Percentiles rank a stretch among this genome's conserved stretches.
phyloP scores from a whole-genome alignment of 208 protist genomes.

The Wallacemonas sp. region DNA sequence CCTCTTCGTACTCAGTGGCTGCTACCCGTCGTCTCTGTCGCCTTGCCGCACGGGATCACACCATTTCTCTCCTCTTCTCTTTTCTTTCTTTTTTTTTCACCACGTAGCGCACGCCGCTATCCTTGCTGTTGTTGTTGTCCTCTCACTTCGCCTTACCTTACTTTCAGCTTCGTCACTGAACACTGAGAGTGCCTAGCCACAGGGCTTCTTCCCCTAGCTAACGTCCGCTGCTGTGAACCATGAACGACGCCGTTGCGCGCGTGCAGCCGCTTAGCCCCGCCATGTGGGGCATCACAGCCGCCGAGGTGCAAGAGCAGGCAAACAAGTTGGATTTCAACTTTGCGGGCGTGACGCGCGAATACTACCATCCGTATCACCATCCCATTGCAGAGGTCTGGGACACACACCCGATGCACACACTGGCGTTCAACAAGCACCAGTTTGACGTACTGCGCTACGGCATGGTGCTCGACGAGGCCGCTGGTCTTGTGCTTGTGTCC shows the following conservation, averaged over 20 bases:
- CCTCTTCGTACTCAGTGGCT: too few species aligned
- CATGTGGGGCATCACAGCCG: constrained; percentile 54
- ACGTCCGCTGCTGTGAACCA: too few species aligned
- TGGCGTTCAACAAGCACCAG: constrained; percentile 60
- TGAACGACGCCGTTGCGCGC: constrained; percentile 20
- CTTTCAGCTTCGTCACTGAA: background rate
- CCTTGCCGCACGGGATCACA: background rate
- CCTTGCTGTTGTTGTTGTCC: constrained; percentile 5
- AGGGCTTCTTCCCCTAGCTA: too few species aligned
- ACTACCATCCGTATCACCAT: constrained; percentile 49
- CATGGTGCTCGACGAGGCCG: constrained; percentile 61
- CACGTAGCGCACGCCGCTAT: too few species aligned
- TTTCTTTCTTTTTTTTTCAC: background rate
- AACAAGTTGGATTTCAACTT: constrained; percentile 58
- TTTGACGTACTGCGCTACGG: constrained; percentile 86
- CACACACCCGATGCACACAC: constrained; percentile 50
- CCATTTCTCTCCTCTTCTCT: constrained; percentile 11
- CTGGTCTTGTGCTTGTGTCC: constrained; percentile 62
- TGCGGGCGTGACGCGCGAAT: constrained; percentile 58
- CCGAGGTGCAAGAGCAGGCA: constrained; percentile 50
- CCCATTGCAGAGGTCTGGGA: constrained; percentile 51
- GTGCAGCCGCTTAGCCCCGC: constrained; percentile 64
- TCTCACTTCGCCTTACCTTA: background rate
- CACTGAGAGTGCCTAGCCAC: too few species aligned
- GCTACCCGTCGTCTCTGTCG: too few species aligned